Evolutionary conservation across 441 rosid species (phyloP).

Genomic region (Francoa sonchifolia): DNA sequence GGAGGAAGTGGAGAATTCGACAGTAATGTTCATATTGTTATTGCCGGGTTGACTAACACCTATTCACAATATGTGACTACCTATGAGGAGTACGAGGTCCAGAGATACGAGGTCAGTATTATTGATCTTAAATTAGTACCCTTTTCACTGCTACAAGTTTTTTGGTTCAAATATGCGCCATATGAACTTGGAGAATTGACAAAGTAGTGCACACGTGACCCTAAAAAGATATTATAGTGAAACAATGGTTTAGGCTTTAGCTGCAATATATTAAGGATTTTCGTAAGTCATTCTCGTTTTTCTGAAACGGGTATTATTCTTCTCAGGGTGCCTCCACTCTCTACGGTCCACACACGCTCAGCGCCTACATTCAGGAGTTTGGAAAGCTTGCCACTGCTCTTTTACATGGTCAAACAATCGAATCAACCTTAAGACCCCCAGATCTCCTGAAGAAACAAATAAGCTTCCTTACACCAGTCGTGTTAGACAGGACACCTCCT

Average conservation of each 20-base stretch:
- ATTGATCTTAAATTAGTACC: too few relatives aligned
- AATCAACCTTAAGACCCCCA: conserved; percentile 61
- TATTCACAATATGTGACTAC: conserved; percentile 93
- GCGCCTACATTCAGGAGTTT: conserved; percentile 85
- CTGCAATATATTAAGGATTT: too few relatives aligned
- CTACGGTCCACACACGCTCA: conserved; percentile 80
- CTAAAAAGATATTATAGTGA: too few relatives aligned
- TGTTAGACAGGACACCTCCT: conserved; percentile 57
- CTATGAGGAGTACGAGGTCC: conserved; percentile 76
- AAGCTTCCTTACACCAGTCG: conserved; percentile 69
- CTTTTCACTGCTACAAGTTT: too few relatives aligned
- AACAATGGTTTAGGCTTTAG: too few relatives aligned
- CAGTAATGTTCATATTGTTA: conserved; percentile 49
- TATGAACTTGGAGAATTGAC: too few relatives aligned
- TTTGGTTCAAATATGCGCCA: too few relatives aligned
- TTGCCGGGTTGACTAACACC: conserved; percentile 83
- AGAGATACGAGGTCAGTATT: conserved; percentile 76
- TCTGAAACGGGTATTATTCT: neutral
- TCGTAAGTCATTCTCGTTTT: too few relatives aligned
- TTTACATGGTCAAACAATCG: conserved; percentile 31
- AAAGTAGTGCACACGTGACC: too few relatives aligned
- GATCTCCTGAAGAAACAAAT: conserved; percentile 64
- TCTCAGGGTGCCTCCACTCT: conserved; percentile 84
- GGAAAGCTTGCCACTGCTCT: conserved; percentile 60
- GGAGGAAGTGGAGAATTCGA: conserved; percentile 29